Base-by-base conservation (phyloP, 768 basidiomycete genomes). In the Mycena metata region DNA sequence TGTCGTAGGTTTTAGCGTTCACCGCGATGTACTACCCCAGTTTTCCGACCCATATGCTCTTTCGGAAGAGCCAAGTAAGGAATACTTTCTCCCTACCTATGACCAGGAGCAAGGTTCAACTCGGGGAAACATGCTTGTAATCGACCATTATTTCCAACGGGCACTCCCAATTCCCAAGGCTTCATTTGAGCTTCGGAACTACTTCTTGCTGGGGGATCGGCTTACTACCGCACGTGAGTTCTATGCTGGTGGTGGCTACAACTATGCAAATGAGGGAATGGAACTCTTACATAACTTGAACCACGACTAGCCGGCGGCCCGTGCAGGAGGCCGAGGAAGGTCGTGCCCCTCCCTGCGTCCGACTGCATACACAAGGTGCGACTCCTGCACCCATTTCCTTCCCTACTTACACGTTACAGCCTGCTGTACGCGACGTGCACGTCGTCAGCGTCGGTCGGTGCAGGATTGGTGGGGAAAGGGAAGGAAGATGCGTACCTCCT, bases 211-310 rank as follows among this genome's bases (percentile, higher is more conserved):
- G 16, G 66, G 66, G 15, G 66, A 68, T 43, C 66, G 66, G 23
- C 60, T 68, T 21, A 68, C 66, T 42, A 68, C 66, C 5, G 59
- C 66, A 41, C 66, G 66, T 8, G 66, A 72, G 66, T 75, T 69
- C 46, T 47, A 64, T 55, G 41, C 62, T 16, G 62, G 62, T 36
- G 72, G 71, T 15, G 69, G 75, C 58, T 72, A 72, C 56, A 76
- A 76, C 45, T 76, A 76, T 46, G 64, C 75, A 7, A 75, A 76
- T 50, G 71, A 76, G 43, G 55, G 52, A 13, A 75, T 75, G 75
- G 75, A 76, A 39, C 62, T 76, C 0, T 64, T 76, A 0, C 72
- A 75, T 50, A 76, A 76, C 50, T 5, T 71, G 5, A 52, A 41
- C 11, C 72, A 74, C 49, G 72, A 76, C 49, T 74, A 70, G 75